Conservation (phyloP, 441 rosid genomes). For the Croton laevigatus region DNA sequence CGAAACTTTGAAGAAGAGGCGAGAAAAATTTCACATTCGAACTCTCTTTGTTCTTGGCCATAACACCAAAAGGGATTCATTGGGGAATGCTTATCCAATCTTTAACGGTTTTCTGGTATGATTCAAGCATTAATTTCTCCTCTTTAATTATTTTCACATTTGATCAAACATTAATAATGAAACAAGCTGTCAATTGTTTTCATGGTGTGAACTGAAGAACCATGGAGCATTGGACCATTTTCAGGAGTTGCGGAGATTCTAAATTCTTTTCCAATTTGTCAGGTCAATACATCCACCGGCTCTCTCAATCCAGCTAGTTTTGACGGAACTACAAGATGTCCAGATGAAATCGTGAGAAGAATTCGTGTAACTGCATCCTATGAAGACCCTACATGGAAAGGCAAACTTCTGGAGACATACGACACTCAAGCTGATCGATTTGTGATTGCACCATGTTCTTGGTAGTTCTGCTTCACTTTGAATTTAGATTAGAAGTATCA, state of each 20-base stretch:
- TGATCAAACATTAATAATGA: background rate
- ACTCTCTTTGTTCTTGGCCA: constrained; percentile 65
- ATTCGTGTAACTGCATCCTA: constrained; percentile 55
- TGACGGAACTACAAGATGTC: constrained; percentile 62
- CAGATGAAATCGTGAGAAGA: constrained; percentile 80
- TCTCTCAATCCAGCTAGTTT: constrained; percentile 62
- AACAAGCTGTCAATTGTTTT: background rate
- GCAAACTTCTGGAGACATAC: constrained; percentile 75
- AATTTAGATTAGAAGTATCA: no score
- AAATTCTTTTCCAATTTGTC: constrained; percentile 20
- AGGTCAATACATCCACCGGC: constrained; percentile 73
- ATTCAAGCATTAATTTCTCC: constrained; percentile 9
- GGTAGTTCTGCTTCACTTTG: constrained; percentile 40
- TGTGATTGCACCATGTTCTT: constrained; percentile 65
- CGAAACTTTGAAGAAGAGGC: constrained; percentile 51
- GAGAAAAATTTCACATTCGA: constrained; percentile 60
- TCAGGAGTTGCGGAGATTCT: background rate
- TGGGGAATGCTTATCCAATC: constrained; percentile 57
- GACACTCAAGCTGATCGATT: constrained; percentile 63
- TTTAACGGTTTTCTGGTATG: constrained; percentile 70
- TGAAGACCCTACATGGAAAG: constrained; percentile 59
- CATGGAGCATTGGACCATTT: background rate
- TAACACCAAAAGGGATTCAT: constrained; percentile 65
- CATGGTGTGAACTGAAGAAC: background rate
- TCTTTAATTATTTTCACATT: background rate